These are phyloP conservation scores for Xylaria sp. DNA, from an alignment of 2,329 filamentous ascomycete genomes.

Conservation along the genomic window DNA sequence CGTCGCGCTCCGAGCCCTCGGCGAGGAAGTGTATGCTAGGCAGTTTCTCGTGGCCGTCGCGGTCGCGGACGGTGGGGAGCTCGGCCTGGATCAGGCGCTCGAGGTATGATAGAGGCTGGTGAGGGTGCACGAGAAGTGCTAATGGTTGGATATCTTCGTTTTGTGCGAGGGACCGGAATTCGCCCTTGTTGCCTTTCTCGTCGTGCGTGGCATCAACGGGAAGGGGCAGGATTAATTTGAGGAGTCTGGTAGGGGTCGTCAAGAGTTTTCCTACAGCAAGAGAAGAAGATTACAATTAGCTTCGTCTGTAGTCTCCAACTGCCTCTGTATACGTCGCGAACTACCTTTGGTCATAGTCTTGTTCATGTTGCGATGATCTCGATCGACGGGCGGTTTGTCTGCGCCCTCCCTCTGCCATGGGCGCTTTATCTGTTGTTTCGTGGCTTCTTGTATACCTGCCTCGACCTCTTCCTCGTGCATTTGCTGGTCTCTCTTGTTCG, in stretches of 20 bases:
- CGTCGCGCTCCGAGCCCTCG: conserved; percentile 71
- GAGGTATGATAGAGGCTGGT: conserved; percentile 89
- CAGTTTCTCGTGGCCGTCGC: conserved; percentile 70
- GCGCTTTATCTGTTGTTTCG: conserved; percentile 60
- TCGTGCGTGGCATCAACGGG: conserved; percentile 59
- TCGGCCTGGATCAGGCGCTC: conserved; percentile 89
- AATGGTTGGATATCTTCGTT: conserved; percentile 80
- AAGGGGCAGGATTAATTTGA: conserved; percentile 75
- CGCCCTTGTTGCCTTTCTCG: conserved; percentile 50
- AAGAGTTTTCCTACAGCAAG: conserved; percentile 68
- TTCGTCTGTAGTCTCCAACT: background rate
- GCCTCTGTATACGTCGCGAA: conserved; percentile 2
- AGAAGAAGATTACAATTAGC: conserved; percentile 3
- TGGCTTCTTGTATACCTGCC: conserved; percentile 47
- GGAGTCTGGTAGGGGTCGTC: conserved; percentile 71
- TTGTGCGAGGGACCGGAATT: conserved; percentile 49
- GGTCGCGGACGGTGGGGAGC: conserved; percentile 69
- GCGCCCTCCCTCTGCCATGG: conserved; percentile 69
- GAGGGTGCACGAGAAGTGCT: conserved; percentile 83
- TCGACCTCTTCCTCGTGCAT: conserved; percentile 42
- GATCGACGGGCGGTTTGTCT: conserved; percentile 60
- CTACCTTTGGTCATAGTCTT: conserved; percentile 68
- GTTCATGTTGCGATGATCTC: conserved; percentile 49
- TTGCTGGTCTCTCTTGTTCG: conserved; percentile 37
- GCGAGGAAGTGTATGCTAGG: conserved; percentile 81